These are phyloP conservation scores for Quillaja saponaria DNA, from an alignment of 306 rosid species.

Conservation along the genomic window DNA sequence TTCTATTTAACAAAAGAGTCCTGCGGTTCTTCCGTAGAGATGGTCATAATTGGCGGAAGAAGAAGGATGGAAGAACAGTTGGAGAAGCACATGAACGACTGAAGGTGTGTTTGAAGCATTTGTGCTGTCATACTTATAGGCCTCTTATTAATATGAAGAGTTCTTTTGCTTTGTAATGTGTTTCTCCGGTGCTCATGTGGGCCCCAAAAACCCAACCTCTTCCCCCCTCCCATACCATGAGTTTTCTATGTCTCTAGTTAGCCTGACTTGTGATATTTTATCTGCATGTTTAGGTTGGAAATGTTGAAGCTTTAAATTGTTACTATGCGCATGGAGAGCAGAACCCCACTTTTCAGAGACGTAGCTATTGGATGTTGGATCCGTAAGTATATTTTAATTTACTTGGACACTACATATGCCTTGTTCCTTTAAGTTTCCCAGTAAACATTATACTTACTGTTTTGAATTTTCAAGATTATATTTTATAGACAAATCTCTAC, in stretches of 20 bases:
- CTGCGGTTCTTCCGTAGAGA: conserved; percentile 93
- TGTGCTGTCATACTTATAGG: conserved; percentile 15
- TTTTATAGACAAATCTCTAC: conserved; percentile 13
- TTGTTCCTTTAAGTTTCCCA: conserved; percentile 19
- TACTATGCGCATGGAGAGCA: conserved; percentile 98
- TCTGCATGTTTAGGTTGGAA: conserved; percentile 73
- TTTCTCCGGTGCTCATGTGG: neutral
- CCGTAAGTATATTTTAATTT: conserved; percentile 64
- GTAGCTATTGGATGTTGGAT: conserved; percentile 96
- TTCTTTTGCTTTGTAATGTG: neutral
- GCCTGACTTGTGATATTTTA: conserved; percentile 30
- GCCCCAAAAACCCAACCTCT: neutral
- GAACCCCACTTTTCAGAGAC: conserved; percentile 81
- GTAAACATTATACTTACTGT: conserved; percentile 14
- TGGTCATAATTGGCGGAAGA: conserved; percentile 92
- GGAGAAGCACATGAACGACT: conserved; percentile 96
- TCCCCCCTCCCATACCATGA: no score
- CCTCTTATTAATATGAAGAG: conserved; percentile 7
- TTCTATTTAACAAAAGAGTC: conserved; percentile 82
- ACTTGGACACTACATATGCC: conserved; percentile 15
- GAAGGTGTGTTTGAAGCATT: conserved; percentile 55
- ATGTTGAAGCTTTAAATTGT: conserved; percentile 82
- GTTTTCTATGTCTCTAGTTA: conserved; percentile 19
- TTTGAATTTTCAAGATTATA: neutral
- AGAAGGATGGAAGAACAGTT: conserved; percentile 85